Evolutionary conservation across 345 rosid species (phyloP).

Genomic region (Cardamine chenopodiifolia): DNA sequence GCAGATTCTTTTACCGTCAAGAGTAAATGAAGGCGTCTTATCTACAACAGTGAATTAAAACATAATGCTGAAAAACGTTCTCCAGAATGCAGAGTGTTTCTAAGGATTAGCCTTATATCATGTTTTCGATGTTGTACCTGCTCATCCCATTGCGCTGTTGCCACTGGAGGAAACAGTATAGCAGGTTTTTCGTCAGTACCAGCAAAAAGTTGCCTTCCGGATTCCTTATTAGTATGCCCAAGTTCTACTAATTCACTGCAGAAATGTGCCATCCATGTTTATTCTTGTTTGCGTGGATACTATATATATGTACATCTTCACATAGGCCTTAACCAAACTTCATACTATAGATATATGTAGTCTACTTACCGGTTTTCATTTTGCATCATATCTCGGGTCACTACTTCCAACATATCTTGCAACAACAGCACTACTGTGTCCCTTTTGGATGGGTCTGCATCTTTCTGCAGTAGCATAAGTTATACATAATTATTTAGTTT

Average conservation of each 20-base stretch:
- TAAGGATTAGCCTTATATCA: neutral
- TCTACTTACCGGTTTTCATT: slow-evolving; percentile 83
- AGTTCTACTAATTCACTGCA: slow-evolving; percentile 81
- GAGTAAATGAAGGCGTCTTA: slow-evolving; percentile 88
- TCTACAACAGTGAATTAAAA: slow-evolving; percentile 49
- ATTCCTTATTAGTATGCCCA: slow-evolving; percentile 85
- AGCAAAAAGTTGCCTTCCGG: slow-evolving; percentile 93
- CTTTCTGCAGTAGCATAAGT: slow-evolving; percentile 69
- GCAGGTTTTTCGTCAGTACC: slow-evolving; percentile 91
- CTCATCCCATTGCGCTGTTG: slow-evolving; percentile 89
- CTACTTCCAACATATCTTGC: slow-evolving; percentile 96
- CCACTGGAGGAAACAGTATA: slow-evolving; percentile 73
- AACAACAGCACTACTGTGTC: slow-evolving; percentile 79
- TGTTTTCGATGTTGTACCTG: slow-evolving; percentile 54
- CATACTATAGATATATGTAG: slow-evolving; percentile 21
- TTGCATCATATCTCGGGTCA: slow-evolving; percentile 92
- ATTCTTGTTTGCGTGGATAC: slow-evolving; percentile 16
- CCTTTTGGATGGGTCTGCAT: slow-evolving; percentile 67
- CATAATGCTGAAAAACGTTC: slow-evolving; percentile 13
- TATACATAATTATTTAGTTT: slow-evolving; percentile 11
- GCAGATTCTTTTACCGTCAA: slow-evolving; percentile 94
- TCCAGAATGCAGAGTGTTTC: neutral
- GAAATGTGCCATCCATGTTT: slow-evolving; percentile 16
- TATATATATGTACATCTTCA: neutral
- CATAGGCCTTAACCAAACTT: slow-evolving; percentile 18